Base-by-base conservation (phyloP, 495 filamentous ascomycete genomes). In the Eremomyces bilateralis region DNA sequence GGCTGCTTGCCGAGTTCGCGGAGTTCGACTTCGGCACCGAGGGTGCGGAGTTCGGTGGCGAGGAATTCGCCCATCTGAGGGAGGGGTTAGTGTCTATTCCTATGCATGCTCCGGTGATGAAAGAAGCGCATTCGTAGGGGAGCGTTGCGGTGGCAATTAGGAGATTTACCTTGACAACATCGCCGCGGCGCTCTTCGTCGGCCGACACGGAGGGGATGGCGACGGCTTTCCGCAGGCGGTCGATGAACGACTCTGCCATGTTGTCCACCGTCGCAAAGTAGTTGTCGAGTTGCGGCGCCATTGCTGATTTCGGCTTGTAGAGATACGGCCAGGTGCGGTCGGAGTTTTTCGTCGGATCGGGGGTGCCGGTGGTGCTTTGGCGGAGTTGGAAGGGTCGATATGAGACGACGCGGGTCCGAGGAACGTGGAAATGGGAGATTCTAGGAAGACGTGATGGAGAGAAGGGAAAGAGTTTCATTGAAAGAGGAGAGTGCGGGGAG, bases 141-240 rank as follows among this genome's bases (percentile, higher is more conserved):
- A 21, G 27, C 6, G 18, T 4, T 37, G n/a, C 15, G 35, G 31
- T 11, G 22, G 20, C 5, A 31, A 24, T 37, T 32, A 32, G 22
- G 16, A 15, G 8, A 19, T 21, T 39, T 49, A 70, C 69, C 47
- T 59, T 73, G 48, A 97, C 68, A 39, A 97, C 88, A 63, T 94
- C 79, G 38, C 67, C 72, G 25, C 88, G 70, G 49, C 81, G 74
- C 43, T 73, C 73, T 45, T 85, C 80, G 38, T 93, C 83, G 1
- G 85, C 79, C 15, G 84, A 94, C 44, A 99, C 58, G 29, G 88
- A 95, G 3, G 90, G 88, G 41, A 99, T 99, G 27, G 83, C 83
- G 38, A 99, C 85, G 29, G 88, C 88, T 54, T 80, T 69, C 43
- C 78, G 65, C 34, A 97, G 70, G 44, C 90, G 79, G 42, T 92